Base-by-base conservation (phyloP, 257 asterid species). In the Sherardia arvensis region DNA sequence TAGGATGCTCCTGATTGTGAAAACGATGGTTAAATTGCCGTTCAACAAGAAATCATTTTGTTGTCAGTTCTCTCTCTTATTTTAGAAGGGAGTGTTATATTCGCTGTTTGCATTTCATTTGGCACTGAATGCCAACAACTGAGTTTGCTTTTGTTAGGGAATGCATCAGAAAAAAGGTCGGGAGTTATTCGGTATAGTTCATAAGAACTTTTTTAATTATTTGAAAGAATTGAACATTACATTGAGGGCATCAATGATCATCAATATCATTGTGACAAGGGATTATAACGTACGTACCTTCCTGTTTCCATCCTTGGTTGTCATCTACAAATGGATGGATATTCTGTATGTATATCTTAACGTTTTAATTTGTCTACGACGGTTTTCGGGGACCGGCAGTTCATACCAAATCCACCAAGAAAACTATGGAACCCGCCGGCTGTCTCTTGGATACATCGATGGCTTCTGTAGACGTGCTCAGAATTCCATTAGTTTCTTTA, bases 21-120 rank as follows among this genome's bases (percentile, higher is more conserved):
- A 69, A 43, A 15, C n/a, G 49, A 72, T 74, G 77, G 80, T 84
- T 84, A 67, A 73, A 70, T 78, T 12, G 66, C n/a, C n/a, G n/a
- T n/a, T n/a, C 70, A 68, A 54, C 62, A 66, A 74, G 49, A 12
- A 12, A 71, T 65, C 29, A 66, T 76, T 66, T 66, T 21, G 34
- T 47, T 23, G 23, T 22, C 36, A n/a, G n/a, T 15, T 56, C 1
- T 5, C 38, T 4, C 4, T 9, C 14, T 11, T 53, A 8, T 8
- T 53, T 25, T 22, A 0, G 20, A 55, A 11, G 14, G 21, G 34
- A 11, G 9, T 12, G n/a, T 15, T 43, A 0, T 43, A 6, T 14
- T 43, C 18, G n/a, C 7, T 14, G 20, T 43, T 7, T 15, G 51
- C 51, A 15, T 43, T 43, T 43, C 18, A 11, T 38, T 0, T 5